Conservation (phyloP, 2,329 filamentous ascomycete species). For the Aspergillus fijiensis region DNA sequence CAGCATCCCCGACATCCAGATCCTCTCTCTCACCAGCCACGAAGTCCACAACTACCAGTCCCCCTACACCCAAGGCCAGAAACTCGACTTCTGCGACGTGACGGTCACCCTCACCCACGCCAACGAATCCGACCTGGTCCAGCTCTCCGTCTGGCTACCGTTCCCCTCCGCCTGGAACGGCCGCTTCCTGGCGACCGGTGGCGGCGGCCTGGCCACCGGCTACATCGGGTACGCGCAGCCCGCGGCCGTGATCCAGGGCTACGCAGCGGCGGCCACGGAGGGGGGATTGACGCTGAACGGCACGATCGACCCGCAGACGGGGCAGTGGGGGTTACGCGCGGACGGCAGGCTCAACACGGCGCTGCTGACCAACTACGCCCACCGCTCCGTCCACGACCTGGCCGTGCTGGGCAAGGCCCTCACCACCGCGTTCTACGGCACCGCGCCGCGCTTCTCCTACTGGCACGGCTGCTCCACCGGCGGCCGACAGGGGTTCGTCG, state of each 20-base stretch:
- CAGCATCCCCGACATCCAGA: not conserved
- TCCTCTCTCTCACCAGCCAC: not conserved
- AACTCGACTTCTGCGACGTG: constrained; percentile 10
- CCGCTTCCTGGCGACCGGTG: constrained; percentile 11
- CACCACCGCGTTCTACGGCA: constrained; percentile 8
- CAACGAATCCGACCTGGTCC: not conserved
- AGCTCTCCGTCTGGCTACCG: constrained; percentile 7
- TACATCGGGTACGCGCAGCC: not conserved
- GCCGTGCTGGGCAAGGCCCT: constrained; percentile 8
- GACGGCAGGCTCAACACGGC: constrained; percentile 5
- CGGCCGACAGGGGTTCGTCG: constrained; percentile 19
- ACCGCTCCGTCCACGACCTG: constrained; percentile 7
- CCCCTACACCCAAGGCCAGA: not conserved
- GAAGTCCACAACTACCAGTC: constrained; percentile 1
- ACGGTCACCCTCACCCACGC: constrained; percentile 8
- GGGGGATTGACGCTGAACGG: constrained; percentile 1
- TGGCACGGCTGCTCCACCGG: constrained; percentile 21
- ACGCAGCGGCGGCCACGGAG: not conserved
- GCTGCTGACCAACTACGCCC: constrained; percentile 5
- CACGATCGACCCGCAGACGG: not conserved
- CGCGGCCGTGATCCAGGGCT: not conserved
- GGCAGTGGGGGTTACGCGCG: not conserved
- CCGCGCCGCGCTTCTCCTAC: not conserved
- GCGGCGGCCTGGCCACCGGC: constrained; percentile 8
- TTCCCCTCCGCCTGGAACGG: constrained; percentile 4